Evolutionary conservation across 208 protist species (phyloP).

Genomic region (Leishmania gerbilli): DNA sequence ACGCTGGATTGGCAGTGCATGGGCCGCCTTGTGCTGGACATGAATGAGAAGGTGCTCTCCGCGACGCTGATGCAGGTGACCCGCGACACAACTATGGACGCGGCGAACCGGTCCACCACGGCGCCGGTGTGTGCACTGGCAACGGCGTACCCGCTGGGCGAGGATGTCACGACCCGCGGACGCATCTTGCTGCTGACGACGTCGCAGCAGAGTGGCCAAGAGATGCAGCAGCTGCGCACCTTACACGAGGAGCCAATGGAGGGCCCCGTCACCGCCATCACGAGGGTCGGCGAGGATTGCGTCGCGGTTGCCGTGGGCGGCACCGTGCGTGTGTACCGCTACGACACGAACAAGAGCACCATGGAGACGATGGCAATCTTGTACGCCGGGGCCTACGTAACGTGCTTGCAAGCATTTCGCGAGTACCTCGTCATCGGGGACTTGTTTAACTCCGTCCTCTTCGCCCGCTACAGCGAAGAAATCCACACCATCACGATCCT

Average conservation of each 20-base stretch:
- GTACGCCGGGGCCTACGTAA: constrained; percentile 86
- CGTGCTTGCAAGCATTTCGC: constrained; percentile 62
- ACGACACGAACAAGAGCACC: constrained; percentile 50
- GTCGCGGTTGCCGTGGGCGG: constrained; percentile 80
- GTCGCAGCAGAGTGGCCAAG: constrained; percentile 25
- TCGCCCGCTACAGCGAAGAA: constrained; percentile 75
- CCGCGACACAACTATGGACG: constrained; percentile 54
- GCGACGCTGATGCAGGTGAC: constrained; percentile 55
- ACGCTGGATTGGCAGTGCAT: constrained; percentile 49
- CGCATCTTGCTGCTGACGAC: constrained; percentile 64
- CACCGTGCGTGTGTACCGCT: constrained; percentile 83
- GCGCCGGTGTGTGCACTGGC: constrained; percentile 75
- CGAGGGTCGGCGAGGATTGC: constrained; percentile 43
- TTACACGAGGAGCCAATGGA: constrained; percentile 78
- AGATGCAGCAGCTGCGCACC: constrained; percentile 37
- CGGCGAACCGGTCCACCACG: constrained; percentile 18
- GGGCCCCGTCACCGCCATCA: constrained; percentile 81
- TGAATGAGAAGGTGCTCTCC: constrained; percentile 84
- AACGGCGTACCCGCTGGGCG: constrained; percentile 86
- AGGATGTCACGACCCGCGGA: constrained; percentile 84
- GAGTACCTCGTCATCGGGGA: constrained; percentile 87
- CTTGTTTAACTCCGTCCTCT: constrained; percentile 61
- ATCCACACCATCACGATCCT: constrained; percentile 84
- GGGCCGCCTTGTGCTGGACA: constrained; percentile 55
- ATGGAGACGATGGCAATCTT: constrained; percentile 79